These are phyloP conservation scores for Solanum pennellii DNA, from an alignment of 257 asterid genomes.

Conservation along the genomic window DNA sequence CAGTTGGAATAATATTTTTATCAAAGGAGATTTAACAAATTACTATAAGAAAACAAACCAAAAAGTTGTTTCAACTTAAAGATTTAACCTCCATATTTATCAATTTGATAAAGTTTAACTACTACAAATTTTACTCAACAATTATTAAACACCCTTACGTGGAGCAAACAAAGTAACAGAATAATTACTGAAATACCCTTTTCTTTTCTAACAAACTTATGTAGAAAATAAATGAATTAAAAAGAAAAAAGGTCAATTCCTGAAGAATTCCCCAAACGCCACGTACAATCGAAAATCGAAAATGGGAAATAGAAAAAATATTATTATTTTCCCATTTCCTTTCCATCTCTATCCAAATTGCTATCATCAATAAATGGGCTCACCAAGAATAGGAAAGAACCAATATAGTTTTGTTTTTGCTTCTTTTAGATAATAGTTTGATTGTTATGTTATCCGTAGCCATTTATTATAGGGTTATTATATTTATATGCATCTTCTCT, in stretches of 20 bases:
- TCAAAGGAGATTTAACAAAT: neutral
- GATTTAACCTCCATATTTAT: neutral
- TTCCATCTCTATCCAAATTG: neutral
- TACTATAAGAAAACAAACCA: neutral
- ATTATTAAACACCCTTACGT: neutral
- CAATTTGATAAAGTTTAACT: neutral
- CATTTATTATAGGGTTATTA: neutral
- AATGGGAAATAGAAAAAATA: neutral
- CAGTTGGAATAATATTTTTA: no score
- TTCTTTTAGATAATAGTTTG: neutral
- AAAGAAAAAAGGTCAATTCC: neutral
- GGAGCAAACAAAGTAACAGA: neutral
- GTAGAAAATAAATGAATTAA: neutral
- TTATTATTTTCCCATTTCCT: neutral
- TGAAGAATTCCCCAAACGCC: neutral
- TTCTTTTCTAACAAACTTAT: neutral
- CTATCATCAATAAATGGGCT: neutral
- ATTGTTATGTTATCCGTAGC: neutral
- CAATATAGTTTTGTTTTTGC: neutral
- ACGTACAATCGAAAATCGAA: neutral
- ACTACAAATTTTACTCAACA: neutral
- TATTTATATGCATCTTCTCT: neutral
- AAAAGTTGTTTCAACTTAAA: no score
- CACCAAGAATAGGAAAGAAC: neutral
- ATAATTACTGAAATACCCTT: neutral